A percentile compares a stretch with the other conserved stretches of the same genome.
Conservation (phyloP, 1,284 basidiomycete species). For the Blastosporella zonata region DNA sequence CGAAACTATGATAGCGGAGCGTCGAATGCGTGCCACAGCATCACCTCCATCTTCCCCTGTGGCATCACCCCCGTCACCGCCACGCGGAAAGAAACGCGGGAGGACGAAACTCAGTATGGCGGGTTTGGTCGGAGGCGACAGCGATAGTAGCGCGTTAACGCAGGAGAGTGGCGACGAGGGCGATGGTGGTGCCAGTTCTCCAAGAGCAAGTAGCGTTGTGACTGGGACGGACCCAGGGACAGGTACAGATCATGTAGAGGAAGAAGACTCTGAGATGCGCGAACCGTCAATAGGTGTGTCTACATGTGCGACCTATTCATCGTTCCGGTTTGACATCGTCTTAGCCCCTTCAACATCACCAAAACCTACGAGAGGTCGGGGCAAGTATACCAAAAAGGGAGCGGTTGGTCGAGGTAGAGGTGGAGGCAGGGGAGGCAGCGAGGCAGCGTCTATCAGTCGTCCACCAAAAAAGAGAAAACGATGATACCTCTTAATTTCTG, state of each 20-base stretch:
- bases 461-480: constrained; percentile 36
- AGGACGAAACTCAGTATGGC: constrained; percentile 53
- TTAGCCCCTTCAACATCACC: constrained; percentile 32
- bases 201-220: constrained; percentile 51
- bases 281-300: constrained; percentile 55
- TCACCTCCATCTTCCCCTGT: constrained; percentile 56
- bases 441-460: constrained; percentile 22
- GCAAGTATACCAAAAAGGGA: constrained; percentile 24
- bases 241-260: constrained; percentile 62
- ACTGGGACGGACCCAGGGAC: constrained; percentile 71
- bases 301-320: not conserved
- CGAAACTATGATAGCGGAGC: constrained; percentile 54
- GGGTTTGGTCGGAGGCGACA: constrained; percentile 70
- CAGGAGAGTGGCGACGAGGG: constrained; percentile 76
- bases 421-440: constrained; percentile 18
- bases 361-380: constrained; percentile 28
- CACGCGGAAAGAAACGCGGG: constrained; percentile 23
- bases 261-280: constrained; percentile 57
- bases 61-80: constrained; percentile 32
- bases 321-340: constrained; percentile 5
- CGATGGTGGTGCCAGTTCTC: constrained; percentile 52
- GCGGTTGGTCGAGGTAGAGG: constrained; percentile 16
- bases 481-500: constrained; percentile 10
- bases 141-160: constrained; percentile 76
- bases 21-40: constrained; percentile 62